These are phyloP conservation scores for Phytophthora lateralis DNA, from an alignment of 352 stramenopile species.

Conservation along the genomic window DNA sequence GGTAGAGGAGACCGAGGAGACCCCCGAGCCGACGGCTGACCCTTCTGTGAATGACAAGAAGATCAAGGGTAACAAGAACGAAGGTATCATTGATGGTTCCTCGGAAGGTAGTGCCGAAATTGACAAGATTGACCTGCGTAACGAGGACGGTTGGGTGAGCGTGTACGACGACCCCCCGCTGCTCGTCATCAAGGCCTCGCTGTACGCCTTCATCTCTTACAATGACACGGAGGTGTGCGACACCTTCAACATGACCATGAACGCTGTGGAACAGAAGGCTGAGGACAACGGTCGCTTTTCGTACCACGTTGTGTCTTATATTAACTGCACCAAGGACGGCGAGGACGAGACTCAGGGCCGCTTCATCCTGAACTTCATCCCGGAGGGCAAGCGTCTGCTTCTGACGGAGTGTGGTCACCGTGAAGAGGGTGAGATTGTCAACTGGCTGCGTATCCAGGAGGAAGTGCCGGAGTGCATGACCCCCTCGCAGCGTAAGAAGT, in stretches of 20 bases:
- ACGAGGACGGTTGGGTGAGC: constrained; percentile 77
- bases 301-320: constrained; percentile 88
- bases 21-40: constrained; percentile 14
- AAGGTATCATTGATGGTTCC: constrained; percentile 78
- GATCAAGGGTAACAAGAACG: constrained; percentile 74
- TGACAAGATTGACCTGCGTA: constrained; percentile 82
- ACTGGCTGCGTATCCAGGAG: constrained; percentile 86
- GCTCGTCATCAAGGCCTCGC: constrained; percentile 82
- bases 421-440: constrained; percentile 84
- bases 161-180: constrained; percentile 83
- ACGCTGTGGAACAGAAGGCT: constrained; percentile 81
- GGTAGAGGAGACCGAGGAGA: constrained; percentile 9
- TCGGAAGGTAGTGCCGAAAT: constrained; percentile 83
- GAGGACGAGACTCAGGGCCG: constrained; percentile 76
- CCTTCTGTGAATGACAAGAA: constrained; percentile 60
- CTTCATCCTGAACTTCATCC: constrained; percentile 88
- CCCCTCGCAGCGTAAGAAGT: constrained; percentile 73
- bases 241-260: constrained; percentile 88
- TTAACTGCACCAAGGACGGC: constrained; percentile 83
- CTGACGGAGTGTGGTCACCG: constrained; percentile 85
- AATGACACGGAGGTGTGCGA: constrained; percentile 84
- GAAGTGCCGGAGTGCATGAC: constrained; percentile 88
- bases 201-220: constrained; percentile 89
- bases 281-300: constrained; percentile 69
- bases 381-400: constrained; percentile 76